Conservation (phyloP, 2,329 filamentous ascomycete species). For the Geoglossum cookeanum region DNA sequence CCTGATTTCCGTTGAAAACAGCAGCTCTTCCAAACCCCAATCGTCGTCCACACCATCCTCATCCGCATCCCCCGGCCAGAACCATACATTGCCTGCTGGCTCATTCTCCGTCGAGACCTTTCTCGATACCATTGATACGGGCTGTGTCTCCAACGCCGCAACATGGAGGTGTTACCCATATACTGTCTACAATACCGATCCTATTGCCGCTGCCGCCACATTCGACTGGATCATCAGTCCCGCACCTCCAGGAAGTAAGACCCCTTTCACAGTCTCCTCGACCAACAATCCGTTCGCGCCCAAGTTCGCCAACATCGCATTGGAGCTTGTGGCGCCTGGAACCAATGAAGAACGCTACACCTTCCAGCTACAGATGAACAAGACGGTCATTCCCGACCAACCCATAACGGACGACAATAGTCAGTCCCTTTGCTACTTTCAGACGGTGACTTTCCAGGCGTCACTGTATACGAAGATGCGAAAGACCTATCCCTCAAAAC, state of each 20-base stretch:
- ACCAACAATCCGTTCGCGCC: slow-evolving; percentile 36
- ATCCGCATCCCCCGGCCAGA: slow-evolving; percentile 7
- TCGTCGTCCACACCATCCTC: slow-evolving; percentile 5
- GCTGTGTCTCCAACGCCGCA: slow-evolving; percentile 36
- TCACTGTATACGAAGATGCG: slow-evolving; percentile 39
- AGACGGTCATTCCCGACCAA: slow-evolving; percentile 30
- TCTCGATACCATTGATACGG: slow-evolving; percentile 31
- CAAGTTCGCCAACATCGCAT: slow-evolving; percentile 31
- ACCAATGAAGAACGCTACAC: slow-evolving; percentile 34
- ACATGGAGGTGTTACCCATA: slow-evolving; percentile 47
- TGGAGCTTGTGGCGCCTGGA: slow-evolving; percentile 30
- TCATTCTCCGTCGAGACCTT: slow-evolving; percentile 41
- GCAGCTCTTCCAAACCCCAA: not conserved
- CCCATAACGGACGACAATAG: slow-evolving; percentile 25
- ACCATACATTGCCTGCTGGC: slow-evolving; percentile 36
- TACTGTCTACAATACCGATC: slow-evolving; percentile 26
- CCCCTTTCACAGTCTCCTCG: slow-evolving; percentile 34
- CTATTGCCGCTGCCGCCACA: slow-evolving; percentile 25
- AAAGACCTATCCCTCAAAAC: slow-evolving; percentile 20
- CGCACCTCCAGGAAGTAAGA: slow-evolving; percentile 11
- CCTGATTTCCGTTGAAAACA: not conserved
- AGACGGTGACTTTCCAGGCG: slow-evolving; percentile 34
- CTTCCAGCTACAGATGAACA: slow-evolving; percentile 35
- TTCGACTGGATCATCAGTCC: slow-evolving; percentile 43
- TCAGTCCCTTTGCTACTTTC: slow-evolving; percentile 37